Evolutionary conservation across 257 asterid species (phyloP).

Genomic region (Nicotiana otophora): DNA sequence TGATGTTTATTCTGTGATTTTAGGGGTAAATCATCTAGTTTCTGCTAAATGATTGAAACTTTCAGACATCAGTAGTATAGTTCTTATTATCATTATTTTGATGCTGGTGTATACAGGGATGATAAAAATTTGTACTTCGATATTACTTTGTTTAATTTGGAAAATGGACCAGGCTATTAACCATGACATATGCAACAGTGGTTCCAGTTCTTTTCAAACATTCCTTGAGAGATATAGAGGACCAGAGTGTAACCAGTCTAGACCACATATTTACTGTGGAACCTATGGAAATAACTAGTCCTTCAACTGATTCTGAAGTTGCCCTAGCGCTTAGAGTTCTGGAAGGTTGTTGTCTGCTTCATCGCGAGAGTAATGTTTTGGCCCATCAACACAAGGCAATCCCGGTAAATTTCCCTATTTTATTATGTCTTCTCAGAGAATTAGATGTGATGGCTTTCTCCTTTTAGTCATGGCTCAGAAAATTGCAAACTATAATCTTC

Average conservation of each 20-base stretch:
- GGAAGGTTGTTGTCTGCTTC: constrained; percentile 94
- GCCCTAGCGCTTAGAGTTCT: constrained; percentile 89
- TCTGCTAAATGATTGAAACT: neutral
- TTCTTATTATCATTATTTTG: neutral
- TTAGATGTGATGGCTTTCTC: neutral
- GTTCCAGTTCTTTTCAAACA: constrained; percentile 84
- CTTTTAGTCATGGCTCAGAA: neutral
- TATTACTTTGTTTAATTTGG: constrained; percentile 1
- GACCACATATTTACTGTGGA: constrained; percentile 73
- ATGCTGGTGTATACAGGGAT: neutral
- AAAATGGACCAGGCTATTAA: neutral
- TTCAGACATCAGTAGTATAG: neutral
- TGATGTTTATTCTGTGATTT: neutral
- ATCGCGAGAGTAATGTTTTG: constrained; percentile 60
- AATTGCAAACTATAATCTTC: neutral
- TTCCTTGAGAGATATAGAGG: constrained; percentile 70
- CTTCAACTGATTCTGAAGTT: constrained; percentile 85
- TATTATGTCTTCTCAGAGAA: neutral
- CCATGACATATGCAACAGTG: constrained; percentile 32
- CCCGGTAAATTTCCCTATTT: constrained; percentile 29
- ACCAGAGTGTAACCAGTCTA: constrained; percentile 57
- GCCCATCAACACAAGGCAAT: constrained; percentile 85
- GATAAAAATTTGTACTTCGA: neutral
- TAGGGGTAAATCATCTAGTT: neutral
- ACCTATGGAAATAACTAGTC: constrained; percentile 67